phyloP scores from a whole-genome alignment of 1,284 basidiomycete species.

The Cystobasidium pallidum region DNA sequence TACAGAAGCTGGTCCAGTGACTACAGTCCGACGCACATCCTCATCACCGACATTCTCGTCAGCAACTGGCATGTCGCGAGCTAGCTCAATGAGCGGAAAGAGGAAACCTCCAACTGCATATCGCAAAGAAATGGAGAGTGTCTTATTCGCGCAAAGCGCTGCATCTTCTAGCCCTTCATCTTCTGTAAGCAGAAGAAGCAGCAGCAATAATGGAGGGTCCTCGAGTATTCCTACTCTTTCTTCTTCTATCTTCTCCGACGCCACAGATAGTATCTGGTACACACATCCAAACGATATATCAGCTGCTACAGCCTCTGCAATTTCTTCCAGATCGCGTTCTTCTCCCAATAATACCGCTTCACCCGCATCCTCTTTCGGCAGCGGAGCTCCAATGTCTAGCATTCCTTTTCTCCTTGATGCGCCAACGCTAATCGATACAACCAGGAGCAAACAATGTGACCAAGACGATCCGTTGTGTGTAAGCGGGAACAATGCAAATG shows the following conservation, averaged over 20 bases:
- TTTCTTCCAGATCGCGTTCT: not conserved
- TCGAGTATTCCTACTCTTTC: not conserved
- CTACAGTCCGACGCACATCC: not conserved
- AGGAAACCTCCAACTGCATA: slow-evolving; percentile 7
- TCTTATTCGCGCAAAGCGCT: slow-evolving; percentile 24
- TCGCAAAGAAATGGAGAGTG: slow-evolving; percentile 27
- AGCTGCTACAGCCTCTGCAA: not conserved
- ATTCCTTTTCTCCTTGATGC: slow-evolving; percentile 13
- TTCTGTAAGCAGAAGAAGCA: not conserved
- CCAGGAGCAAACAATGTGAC: not conserved
- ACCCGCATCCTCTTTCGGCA: not conserved
- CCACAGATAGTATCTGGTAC: not conserved
- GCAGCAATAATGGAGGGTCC: not conserved
- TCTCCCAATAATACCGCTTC: not conserved
- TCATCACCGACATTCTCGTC: slow-evolving; percentile 7
- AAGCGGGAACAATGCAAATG: not conserved
- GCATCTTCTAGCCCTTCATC: not conserved
- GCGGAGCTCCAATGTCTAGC: not conserved
- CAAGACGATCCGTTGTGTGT: slow-evolving; percentile 10
- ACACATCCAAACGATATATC: not conserved
- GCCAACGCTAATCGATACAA: not conserved
- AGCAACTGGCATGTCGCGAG: not conserved
- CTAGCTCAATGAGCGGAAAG: not conserved
- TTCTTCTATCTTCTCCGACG: slow-evolving; percentile 11
- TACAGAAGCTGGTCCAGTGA: too few species aligned